Evolutionary conservation across 2,329 filamentous ascomycete species (phyloP), one percentile per base, ranked within the genome.

Genomic region (Didymella keratinophila): DNA sequence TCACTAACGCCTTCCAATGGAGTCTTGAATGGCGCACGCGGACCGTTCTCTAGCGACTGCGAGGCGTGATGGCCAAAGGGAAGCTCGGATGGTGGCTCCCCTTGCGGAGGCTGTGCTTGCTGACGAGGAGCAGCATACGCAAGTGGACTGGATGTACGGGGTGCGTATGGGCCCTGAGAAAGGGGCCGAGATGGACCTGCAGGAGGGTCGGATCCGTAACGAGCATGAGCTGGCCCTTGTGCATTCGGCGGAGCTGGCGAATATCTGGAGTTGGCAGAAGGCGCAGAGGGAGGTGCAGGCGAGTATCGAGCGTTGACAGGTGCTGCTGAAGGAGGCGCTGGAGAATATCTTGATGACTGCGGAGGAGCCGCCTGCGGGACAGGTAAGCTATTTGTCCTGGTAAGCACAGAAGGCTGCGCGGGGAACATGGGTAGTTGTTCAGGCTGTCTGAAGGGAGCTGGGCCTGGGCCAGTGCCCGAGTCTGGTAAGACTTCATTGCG

Each of bases 91-190:
- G 47, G 12, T 21, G 42, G n/a, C 30, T 48, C 51, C 37, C 45
- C 55, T 30, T 32, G 37, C 11, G 42, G 23, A 44, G 41, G 49
- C 32, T 68, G 62, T 21, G 69, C 62, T 4, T 66, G 64, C 12
- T 73, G 74, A 11, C 78, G 74, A 25, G 76, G 71, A 44, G 56
- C 46, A 30, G 77, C 75, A 48, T 83, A 82, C 30, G 86, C 86
- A 16, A 89, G 78, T 16, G 86, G 86, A 71, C 86, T 88, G n/a
- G 86, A 88, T 7, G 86, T 88, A 55, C 86, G 81, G 18, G 86
- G 86, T 41, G 86, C 84, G 71, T 87, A 88, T 4, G 83, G 80
- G 41, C 41, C 41, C 60, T 86, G 78, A 14, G 76, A 67, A 72
- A 77, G 61, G 73, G 80, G 70, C 52, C 70, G 71, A 43, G 69